A percentile compares a stretch with the other conserved stretches of the same genome.
Evolutionary conservation across 129 eudicot genomes (phyloP).

Genomic region (Lactuca saligna): DNA sequence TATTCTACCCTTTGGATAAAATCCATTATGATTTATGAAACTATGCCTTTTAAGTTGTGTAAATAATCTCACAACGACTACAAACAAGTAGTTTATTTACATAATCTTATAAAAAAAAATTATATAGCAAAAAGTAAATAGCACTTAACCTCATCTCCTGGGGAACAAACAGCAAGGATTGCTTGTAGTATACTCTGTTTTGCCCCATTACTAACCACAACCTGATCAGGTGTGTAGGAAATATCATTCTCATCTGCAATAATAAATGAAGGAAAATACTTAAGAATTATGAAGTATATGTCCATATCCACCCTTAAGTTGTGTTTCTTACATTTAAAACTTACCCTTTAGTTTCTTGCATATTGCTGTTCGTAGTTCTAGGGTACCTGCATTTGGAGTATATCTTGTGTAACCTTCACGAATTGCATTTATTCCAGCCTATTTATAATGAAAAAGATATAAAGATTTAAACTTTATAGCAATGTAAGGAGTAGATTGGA

Average conservation of each 20-base stretch:
- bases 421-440: constrained; percentile 92
- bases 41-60: not conserved
- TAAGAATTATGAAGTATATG: not conserved
- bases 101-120: not conserved
- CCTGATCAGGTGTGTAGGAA: constrained; percentile 86
- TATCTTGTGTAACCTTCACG: constrained; percentile 92
- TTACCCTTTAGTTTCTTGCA: constrained; percentile 81
- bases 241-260: constrained; percentile 82
- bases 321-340: constrained; percentile 14
- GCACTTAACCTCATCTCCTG: constrained; percentile 84
- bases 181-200: constrained; percentile 93
- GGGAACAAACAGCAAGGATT: constrained; percentile 95
- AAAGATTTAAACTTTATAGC: not conserved
- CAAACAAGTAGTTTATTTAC: not conserved
- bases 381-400: constrained; percentile 95
- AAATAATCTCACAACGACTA: not conserved
- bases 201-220: constrained; percentile 94
- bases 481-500: constrained; percentile 4
- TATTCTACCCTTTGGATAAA: too few relatives aligned
- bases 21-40: too few relatives aligned
- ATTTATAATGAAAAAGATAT: constrained; percentile 7
- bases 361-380: constrained; percentile 81
- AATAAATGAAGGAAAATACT: constrained; percentile 5
- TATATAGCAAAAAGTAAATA: constrained; percentile 11
- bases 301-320: not conserved